A percentile compares a stretch with the other conserved stretches of the same genome.
phyloP scores from a whole-genome alignment of 2,329 filamentous ascomycete species.

The Pseudocercospora fijiensis region DNA sequence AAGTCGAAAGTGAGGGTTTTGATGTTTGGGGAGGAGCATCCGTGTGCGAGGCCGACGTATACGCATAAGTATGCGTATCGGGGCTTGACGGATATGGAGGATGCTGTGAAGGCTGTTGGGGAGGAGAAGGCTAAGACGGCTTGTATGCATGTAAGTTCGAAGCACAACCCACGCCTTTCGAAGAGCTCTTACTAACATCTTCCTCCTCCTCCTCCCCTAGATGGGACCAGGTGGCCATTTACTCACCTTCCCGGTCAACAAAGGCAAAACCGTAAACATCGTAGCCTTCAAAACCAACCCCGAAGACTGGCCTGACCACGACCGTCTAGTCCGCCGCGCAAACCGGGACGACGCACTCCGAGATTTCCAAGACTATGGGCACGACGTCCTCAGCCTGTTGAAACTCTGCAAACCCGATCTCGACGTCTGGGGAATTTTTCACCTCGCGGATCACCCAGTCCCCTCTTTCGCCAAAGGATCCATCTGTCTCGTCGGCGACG shows the following conservation, averaged over 20 bases:
- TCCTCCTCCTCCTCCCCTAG: conserved; percentile 5
- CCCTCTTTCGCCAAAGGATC: conserved; percentile 39
- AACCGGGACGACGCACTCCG: conserved; percentile 28
- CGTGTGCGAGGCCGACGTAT: conserved; percentile 52
- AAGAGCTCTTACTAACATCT: conserved; percentile 7
- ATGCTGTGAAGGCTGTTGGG: conserved; percentile 32
- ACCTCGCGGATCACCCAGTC: conserved; percentile 40
- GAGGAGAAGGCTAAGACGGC: conserved; percentile 32
- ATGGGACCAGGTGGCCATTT: conserved; percentile 51
- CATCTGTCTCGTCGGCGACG: conserved; percentile 42
- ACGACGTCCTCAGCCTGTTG: conserved; percentile 29
- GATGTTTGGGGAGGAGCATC: conserved; percentile 39
- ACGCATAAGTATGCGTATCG: conserved; percentile 63
- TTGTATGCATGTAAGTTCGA: conserved; percentile 31
- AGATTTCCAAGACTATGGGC: conserved; percentile 31
- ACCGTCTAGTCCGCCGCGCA: conserved; percentile 26
- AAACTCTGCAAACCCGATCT: conserved; percentile 29
- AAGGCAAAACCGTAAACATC: conserved; percentile 32
- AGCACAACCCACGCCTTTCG: conserved; percentile 7
- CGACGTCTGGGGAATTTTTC: conserved; percentile 44
- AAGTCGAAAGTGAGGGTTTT: conserved; percentile 56
- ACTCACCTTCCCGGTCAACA: conserved; percentile 55
- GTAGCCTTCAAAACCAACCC: conserved; percentile 31
- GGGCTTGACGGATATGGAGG: conserved; percentile 58
- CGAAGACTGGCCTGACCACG: conserved; percentile 29